Conservation (phyloP, 768 basidiomycete species). For the Holtermanniella nyarrowii region DNA sequence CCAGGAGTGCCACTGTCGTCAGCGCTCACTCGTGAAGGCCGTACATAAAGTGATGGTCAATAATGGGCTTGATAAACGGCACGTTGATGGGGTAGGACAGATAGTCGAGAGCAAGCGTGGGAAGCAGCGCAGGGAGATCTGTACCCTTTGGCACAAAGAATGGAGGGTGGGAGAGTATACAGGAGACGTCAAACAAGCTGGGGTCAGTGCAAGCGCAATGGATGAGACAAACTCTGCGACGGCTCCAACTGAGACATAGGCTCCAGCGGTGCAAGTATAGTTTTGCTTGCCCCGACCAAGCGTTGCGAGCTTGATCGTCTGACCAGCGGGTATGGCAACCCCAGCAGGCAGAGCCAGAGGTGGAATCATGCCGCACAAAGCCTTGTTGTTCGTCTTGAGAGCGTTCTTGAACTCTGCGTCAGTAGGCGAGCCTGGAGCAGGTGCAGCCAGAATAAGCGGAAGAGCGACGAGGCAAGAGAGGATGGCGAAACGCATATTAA, state of each 20-base stretch:
- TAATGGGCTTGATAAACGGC: conserved; percentile 7
- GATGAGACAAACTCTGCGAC: conserved; percentile 26
- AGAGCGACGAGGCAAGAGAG: neutral
- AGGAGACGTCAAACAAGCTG: conserved; percentile 53
- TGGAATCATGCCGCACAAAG: conserved; percentile 13
- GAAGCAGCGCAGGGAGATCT: conserved; percentile 20
- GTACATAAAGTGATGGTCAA: conserved; percentile 29
- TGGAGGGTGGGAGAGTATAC: conserved; percentile 42
- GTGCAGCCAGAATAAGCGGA: neutral
- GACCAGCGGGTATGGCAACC: conserved; percentile 15
- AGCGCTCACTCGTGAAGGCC: conserved; percentile 4
- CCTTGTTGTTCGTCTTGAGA: no score
- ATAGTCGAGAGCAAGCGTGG: conserved; percentile 53
- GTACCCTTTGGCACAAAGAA: conserved; percentile 32
- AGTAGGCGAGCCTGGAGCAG: no score
- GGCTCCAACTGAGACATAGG: conserved; percentile 24
- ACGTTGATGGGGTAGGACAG: conserved; percentile 13
- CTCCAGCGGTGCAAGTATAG: conserved; percentile 38
- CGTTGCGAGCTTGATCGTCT: conserved; percentile 11
- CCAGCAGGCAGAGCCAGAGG: neutral
- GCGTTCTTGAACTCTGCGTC: no score
- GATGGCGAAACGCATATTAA: neutral
- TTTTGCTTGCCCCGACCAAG: conserved; percentile 39
- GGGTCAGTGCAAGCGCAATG: conserved; percentile 40
- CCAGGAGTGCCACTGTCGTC: conserved; percentile 5